Conservation (phyloP, 345 rosid genomes). For the Eucalyptus leucophloia region DNA sequence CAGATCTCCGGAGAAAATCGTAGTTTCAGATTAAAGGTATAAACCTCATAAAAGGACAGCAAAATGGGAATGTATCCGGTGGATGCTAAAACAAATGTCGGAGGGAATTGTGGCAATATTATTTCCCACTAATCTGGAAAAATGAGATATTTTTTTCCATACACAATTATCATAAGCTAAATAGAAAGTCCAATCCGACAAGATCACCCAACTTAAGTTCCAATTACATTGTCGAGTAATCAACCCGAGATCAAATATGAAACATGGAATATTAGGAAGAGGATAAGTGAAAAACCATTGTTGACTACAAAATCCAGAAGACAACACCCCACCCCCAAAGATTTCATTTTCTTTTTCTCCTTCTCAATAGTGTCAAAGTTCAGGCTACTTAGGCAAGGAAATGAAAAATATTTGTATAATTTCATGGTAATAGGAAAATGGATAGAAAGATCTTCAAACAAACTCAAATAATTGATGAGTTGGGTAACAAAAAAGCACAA, state of each 20-base stretch:
- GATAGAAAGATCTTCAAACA: not conserved
- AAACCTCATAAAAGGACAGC: constrained; percentile 63
- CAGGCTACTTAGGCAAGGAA: not conserved
- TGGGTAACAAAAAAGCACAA: not conserved
- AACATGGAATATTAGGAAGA: too few species aligned
- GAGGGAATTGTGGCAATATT: constrained; percentile 17
- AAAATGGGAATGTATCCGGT: constrained; percentile 42
- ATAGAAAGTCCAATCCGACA: not conserved
- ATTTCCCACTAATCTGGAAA: not conserved
- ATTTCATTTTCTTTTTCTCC: not conserved
- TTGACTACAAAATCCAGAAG: not conserved
- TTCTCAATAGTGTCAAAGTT: not conserved
- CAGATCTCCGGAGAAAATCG: not conserved
- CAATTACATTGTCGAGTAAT: not conserved
- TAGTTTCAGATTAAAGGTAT: not conserved
- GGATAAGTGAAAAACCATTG: not conserved
- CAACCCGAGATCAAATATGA: not conserved
- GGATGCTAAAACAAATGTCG: constrained; percentile 27
- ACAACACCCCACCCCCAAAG: not conserved
- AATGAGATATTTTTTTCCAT: not conserved
- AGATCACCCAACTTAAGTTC: not conserved
- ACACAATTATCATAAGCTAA: not conserved
- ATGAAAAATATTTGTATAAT: not conserved
- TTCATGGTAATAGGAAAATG: not conserved
- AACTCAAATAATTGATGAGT: not conserved